These are phyloP conservation scores for Fraxinus pennsylvanica DNA, from an alignment of 257 asterid species.

Conservation along the genomic window DNA sequence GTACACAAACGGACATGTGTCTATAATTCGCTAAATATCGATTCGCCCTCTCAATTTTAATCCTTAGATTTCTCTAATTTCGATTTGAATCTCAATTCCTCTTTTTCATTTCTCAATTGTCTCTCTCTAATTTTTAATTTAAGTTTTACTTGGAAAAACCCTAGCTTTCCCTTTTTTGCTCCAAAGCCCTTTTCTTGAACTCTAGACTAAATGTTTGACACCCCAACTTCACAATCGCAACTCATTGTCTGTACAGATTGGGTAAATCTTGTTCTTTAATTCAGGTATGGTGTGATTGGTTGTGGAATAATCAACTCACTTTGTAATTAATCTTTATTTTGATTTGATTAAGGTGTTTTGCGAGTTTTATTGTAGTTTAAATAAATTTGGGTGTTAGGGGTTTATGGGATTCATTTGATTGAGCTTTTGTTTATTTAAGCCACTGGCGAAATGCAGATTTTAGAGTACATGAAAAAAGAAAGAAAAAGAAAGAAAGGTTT, in stretches of 20 bases:
- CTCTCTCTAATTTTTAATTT: constrained; percentile 30
- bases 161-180: constrained; percentile 37
- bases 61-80: constrained; percentile 34
- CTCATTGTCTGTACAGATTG: constrained; percentile 30
- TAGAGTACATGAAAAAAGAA: not conserved
- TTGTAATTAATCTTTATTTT: not conserved
- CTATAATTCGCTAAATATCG: constrained; percentile 40
- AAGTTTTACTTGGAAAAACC: constrained; percentile 44
- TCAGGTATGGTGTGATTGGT: constrained; percentile 42
- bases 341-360: constrained; percentile 17
- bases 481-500: not conserved
- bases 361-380: constrained; percentile 18
- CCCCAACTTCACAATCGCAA: constrained; percentile 31
- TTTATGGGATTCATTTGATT: constrained; percentile 1
- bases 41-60: constrained; percentile 48
- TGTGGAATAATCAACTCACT: constrained; percentile 18
- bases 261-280: constrained; percentile 28
- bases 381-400: constrained; percentile 10
- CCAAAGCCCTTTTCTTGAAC: constrained; percentile 21
- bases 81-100: constrained; percentile 28
- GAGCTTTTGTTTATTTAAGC: constrained; percentile 2
- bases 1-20: constrained; percentile 39
- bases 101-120: constrained; percentile 19
- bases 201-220: constrained; percentile 35
- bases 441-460: constrained; percentile 6